A percentile compares a stretch with the other conserved stretches of the same genome.
These are phyloP conservation scores for Starmerella sirachaensis DNA, from an alignment of 805 yeast genomes.

Conservation along the genomic window DNA sequence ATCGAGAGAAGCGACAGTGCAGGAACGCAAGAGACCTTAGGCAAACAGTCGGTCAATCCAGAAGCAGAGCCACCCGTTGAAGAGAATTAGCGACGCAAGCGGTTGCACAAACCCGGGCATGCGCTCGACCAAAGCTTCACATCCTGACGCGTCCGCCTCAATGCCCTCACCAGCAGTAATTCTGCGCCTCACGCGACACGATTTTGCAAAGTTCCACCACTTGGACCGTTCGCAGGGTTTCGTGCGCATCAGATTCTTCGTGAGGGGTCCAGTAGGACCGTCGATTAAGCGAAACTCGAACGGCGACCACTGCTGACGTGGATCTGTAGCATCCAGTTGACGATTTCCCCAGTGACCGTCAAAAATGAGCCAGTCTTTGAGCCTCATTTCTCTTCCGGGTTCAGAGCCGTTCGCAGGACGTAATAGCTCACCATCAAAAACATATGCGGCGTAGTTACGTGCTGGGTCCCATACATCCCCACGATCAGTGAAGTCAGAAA, in stretches of 20 bases:
- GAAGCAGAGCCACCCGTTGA: constrained; percentile 41
- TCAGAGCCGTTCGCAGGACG: constrained; percentile 33
- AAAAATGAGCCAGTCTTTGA: constrained; percentile 69
- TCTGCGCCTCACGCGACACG: constrained; percentile 66
- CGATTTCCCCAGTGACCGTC: constrained; percentile 88
- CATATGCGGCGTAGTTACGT: constrained; percentile 67
- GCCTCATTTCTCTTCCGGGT: constrained; percentile 40
- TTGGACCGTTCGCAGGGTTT: constrained; percentile 72
- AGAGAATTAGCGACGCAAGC: constrained; percentile 2
- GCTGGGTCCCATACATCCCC: constrained; percentile 95
- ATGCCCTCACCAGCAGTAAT: constrained; percentile 77
- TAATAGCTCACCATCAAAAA: constrained; percentile 50
- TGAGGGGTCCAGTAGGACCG: constrained; percentile 86
- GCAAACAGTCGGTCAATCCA: constrained; percentile 45
- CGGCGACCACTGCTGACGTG: constrained; percentile 74
- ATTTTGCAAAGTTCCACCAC: constrained; percentile 85
- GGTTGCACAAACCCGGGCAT: constrained; percentile 17
- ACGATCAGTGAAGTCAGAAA: constrained; percentile 86
- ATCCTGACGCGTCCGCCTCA: constrained; percentile 33
- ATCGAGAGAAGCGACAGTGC: too few relatives aligned
- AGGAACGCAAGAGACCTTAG: too few relatives aligned
- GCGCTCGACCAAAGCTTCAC: constrained; percentile 13
- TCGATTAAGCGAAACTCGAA: constrained; percentile 84
- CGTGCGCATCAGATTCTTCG: constrained; percentile 56
- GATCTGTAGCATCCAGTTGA: constrained; percentile 51